Percentiles rank a stretch among this genome's conserved stretches.
Conservation (phyloP, 331 rosid genomes). For the Arachis monticola region DNA sequence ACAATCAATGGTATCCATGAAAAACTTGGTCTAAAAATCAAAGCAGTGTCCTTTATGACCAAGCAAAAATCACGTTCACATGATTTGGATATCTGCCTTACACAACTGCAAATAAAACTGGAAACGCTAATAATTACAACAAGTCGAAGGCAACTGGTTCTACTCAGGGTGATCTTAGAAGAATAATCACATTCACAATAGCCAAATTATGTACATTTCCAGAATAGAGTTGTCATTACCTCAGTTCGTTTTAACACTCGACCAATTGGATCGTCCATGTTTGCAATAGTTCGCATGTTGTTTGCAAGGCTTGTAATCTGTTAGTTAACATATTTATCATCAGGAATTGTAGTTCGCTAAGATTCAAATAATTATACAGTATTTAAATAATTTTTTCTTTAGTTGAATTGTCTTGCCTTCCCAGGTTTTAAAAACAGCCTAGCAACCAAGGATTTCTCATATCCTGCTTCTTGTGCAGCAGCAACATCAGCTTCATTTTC, state of each 20-base stretch:
- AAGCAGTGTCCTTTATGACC: conserved; percentile 9
- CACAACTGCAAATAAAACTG: conserved; percentile 26
- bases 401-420: conserved; percentile 61
- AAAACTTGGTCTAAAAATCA: conserved; percentile 26
- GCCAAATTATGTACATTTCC: neutral
- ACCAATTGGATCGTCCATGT: conserved; percentile 98
- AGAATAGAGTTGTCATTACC: conserved; percentile 51
- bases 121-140: conserved; percentile 23
- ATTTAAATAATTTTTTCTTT: conserved; percentile 26
- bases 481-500: conserved; percentile 91
- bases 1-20: conserved; percentile 22
- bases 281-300: conserved; percentile 78
- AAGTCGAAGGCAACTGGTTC: neutral
- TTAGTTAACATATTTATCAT: conserved; percentile 40
- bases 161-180: conserved; percentile 9
- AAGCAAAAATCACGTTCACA: conserved; percentile 25
- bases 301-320: conserved; percentile 88
- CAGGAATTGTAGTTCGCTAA: conserved; percentile 23
- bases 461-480: conserved; percentile 77
- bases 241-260: conserved; percentile 74
- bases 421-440: conserved; percentile 81
- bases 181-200: conserved; percentile 14
- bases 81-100: conserved; percentile 13
- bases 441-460: conserved; percentile 79
- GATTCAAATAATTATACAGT: neutral